phyloP scores from a whole-genome alignment of 176 grass and related monocot genomes.

The Bothriochloa decipiens region DNA sequence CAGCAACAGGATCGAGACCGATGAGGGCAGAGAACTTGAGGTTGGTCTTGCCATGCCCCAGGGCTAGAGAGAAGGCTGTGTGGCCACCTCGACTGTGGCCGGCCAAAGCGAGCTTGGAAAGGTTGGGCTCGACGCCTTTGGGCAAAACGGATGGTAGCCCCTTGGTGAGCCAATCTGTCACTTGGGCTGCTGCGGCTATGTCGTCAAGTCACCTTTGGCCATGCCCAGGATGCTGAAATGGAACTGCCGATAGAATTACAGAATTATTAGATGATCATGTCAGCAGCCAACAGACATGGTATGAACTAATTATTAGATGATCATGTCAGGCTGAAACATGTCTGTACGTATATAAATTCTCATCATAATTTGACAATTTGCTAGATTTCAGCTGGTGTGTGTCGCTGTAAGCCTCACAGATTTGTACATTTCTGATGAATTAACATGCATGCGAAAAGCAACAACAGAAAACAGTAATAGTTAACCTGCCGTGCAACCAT shows the following conservation, averaged over 20 bases:
- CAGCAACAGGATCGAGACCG: conserved; percentile 61
- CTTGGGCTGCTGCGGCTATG: conserved; percentile 39
- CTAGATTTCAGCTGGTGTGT: not conserved
- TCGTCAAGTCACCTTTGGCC: conserved; percentile 39
- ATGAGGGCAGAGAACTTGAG: conserved; percentile 52
- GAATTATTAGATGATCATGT: conserved; percentile 3
- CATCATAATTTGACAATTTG: not conserved
- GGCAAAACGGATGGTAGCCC: conserved; percentile 46
- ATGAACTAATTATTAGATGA: not conserved
- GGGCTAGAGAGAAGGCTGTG: conserved; percentile 52
- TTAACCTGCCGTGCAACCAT: conserved; percentile 56
- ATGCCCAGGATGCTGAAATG: conserved; percentile 7
- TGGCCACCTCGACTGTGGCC: conserved; percentile 61
- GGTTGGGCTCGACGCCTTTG: conserved; percentile 37
- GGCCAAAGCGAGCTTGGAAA: conserved; percentile 30
- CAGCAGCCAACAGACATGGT: not conserved
- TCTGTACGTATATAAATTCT: not conserved
- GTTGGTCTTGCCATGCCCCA: conserved; percentile 44
- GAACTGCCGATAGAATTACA: conserved; percentile 33
- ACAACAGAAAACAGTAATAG: not conserved
- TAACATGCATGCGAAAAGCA: not conserved
- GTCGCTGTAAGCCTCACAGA: not conserved
- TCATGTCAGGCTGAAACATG: not conserved
- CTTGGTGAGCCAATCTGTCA: conserved; percentile 44
- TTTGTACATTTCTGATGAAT: conserved; percentile 4